Evolutionary conservation across 2,329 filamentous ascomycete species (phyloP), one percentile per base, ranked within the genome.

Genomic region (Colletotrichum shisoi): DNA sequence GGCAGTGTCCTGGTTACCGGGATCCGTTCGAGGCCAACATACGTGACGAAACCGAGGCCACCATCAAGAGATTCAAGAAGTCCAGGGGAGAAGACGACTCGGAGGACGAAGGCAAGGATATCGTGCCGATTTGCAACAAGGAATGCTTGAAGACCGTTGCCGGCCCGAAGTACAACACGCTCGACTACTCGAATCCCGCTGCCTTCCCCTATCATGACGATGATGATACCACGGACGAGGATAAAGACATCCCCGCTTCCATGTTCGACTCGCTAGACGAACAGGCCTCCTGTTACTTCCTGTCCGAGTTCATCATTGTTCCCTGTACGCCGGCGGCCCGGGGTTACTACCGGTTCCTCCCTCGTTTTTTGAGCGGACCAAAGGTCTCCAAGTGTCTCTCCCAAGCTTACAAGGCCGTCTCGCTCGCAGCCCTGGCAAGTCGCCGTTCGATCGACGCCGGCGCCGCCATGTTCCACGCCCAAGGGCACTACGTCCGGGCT

Each of bases 11-110:
- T 2, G 72, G 72, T 21, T 73, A 73, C 44, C 69, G 69, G 40
- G 69, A 73, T 48, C 68, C 72, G 12, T 73, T 73, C 27, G 72
- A 73, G 46, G 68, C 72, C 68, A 73, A 72, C 17, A 68, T 73
- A 5, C 71, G 71, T 24, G 72, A 73, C 62, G 71, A 73, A 62
- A 73, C 72, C 4, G 62, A 73, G 37, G 70, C 71, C 15, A 71
- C 71, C 7, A 73, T 73, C 54, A 70, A 69, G 60, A 67, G 67
- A 39, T 70, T 70, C 39, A 67, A 67, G 27, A 69, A 64, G 46
- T 57, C 67, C 21, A 59, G 69, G 34, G 69, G 67, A 11, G 69
- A 70, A 34, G 66, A 66, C 34, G 51, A 37, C 24, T 69, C 68
- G 6, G 62, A 57, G 1, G 60, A 63, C 27, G 68, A 69, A 52